Evolutionary conservation across 1,284 basidiomycete species (phyloP), one percentile per base, ranked within the genome.

Genomic region (Porogramme epimiltina): DNA sequence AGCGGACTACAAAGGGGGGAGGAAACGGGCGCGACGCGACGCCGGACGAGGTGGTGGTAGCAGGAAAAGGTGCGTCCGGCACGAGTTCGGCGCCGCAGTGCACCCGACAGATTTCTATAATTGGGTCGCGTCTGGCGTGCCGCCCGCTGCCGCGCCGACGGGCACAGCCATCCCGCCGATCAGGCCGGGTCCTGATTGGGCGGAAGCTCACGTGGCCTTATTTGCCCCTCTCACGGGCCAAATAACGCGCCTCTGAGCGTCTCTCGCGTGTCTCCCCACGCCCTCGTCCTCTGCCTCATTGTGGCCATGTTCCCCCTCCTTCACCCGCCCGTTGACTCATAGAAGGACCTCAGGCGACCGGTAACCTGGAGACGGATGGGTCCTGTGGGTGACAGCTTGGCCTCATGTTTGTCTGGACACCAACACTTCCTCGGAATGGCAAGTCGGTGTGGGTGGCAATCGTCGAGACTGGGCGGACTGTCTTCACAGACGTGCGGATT

Each of bases 131-230:
- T n/a, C 34, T 18, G 8, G 9, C 5, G n/a, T 16, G n/a, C 16
- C 13, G 34, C 34, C 9, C 13, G 13, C 24, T 19, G 4, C 3
- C 34, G 4, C 11, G 33, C 46, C 23, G 26, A 60, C 58, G 58
- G 50, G 51, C 34, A 54, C 52, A 51, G 36, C 50, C n/a, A 36
- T 51, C 26, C n/a, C n/a, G n/a, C n/a, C n/a, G n/a, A n/a, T n/a
- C n/a, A n/a, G n/a, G n/a, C n/a, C n/a, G n/a, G n/a, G n/a, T n/a
- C n/a, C n/a, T n/a, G n/a, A n/a, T n/a, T n/a, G n/a, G n/a, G n/a
- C n/a, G n/a, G n/a, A 45, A 45, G n/a, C 31, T 47, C 49, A 37
- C 22, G 39, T 34, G 25, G 28, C 6, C 37, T 18, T 51, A 31
- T 56, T 56, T 56, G 50, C 18, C n/a, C 16, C 10, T 40, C 8